These are phyloP conservation scores for Boletus sp. DNA, from an alignment of 1,284 basidiomycete species.

Conservation along the genomic window DNA sequence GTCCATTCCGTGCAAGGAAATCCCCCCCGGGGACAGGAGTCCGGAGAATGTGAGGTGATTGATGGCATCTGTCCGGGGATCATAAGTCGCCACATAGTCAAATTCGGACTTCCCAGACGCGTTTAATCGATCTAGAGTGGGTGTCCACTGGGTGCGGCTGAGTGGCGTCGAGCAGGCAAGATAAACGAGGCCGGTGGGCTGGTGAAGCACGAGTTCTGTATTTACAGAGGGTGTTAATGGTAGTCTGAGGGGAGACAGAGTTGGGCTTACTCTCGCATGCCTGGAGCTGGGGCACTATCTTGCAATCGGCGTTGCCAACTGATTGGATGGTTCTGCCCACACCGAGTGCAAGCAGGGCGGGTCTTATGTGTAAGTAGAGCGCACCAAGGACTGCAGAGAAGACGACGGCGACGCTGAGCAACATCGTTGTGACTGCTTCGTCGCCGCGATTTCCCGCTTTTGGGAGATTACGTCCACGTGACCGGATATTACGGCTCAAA, in stretches of 20 bases:
- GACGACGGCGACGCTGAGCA: conserved; percentile 25
- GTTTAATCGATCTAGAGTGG: conserved; percentile 44
- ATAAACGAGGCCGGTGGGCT: conserved; percentile 58
- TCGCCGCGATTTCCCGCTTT: no score
- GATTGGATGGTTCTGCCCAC: conserved; percentile 42
- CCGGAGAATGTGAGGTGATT: conserved; percentile 44
- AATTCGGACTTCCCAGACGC: conserved; percentile 38
- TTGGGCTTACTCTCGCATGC: conserved; percentile 60
- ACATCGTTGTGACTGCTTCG: background rate
- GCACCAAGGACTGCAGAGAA: conserved; percentile 25
- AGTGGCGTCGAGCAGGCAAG: conserved; percentile 61
- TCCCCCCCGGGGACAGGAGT: conserved; percentile 39
- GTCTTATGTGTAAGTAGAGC: conserved; percentile 42
- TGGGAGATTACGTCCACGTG: conserved; percentile 7
- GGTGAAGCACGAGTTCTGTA: conserved; percentile 53
- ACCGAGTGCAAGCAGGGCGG: conserved; percentile 39
- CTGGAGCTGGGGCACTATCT: conserved; percentile 45
- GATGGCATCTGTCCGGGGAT: conserved; percentile 44
- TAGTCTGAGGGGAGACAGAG: background rate
- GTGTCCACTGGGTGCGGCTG: conserved; percentile 54
- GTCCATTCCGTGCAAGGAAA: conserved; percentile 71
- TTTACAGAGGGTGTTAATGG: background rate
- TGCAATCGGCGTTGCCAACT: conserved; percentile 47
- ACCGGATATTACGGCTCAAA: background rate
- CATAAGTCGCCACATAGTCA: conserved; percentile 65